Evolutionary conservation across 768 basidiomycete species (phyloP).

Genomic region (Lentinula boryana): DNA sequence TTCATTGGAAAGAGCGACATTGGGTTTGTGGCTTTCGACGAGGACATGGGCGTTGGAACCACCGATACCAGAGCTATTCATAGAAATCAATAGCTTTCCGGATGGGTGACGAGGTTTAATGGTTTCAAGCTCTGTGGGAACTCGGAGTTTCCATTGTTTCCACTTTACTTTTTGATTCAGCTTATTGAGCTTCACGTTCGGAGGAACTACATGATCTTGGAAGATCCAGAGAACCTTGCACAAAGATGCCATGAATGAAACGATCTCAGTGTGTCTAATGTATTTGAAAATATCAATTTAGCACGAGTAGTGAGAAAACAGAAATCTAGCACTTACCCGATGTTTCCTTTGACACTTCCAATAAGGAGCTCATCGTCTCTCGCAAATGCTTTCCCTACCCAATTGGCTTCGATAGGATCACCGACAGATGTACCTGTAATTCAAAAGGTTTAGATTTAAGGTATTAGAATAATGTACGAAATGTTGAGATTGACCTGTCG

Average conservation of each 20-base stretch:
- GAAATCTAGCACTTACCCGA: constrained; percentile 30
- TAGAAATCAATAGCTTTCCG: constrained; percentile 27
- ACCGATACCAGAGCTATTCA: constrained; percentile 38
- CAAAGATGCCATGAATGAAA: constrained; percentile 38
- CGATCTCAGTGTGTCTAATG: constrained; percentile 32
- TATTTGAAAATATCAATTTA: constrained; percentile 45
- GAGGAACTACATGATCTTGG: constrained; percentile 27
- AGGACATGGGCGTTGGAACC: constrained; percentile 38
- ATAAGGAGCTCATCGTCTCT: constrained; percentile 20
- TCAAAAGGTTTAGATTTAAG: neutral
- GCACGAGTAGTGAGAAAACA: constrained; percentile 16
- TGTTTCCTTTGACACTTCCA: constrained; percentile 42
- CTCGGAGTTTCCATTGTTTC: constrained; percentile 29
- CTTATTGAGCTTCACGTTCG: constrained; percentile 28
- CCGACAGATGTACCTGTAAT: constrained; percentile 33
- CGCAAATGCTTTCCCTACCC: constrained; percentile 22
- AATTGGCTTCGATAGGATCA: constrained; percentile 46
- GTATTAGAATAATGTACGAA: neutral
- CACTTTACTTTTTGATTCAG: constrained; percentile 33
- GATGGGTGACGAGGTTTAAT: constrained; percentile 19
- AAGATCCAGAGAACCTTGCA: constrained; percentile 37
- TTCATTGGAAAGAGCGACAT: constrained; percentile 24
- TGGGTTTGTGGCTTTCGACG: constrained; percentile 28
- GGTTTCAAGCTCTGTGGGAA: constrained; percentile 24
- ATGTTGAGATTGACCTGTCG: constrained; percentile 27